These are phyloP conservation scores for Tetrahymena malaccensis DNA, from an alignment of 73 alveolate species.

Conservation along the genomic window DNA sequence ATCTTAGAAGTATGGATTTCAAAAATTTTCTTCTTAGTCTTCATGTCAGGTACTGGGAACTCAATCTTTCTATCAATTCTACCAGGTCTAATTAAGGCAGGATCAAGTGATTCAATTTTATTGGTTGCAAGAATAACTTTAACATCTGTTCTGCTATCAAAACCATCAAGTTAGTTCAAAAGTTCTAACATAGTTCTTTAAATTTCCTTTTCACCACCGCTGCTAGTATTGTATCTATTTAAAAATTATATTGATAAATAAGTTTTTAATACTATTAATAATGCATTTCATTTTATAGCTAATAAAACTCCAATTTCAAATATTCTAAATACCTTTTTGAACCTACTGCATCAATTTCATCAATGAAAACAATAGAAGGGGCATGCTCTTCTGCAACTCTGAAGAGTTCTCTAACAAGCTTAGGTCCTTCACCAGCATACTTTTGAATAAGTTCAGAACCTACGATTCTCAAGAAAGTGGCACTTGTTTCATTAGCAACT, in stretches of 20 bases:
- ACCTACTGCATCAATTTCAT: conserved; percentile 99
- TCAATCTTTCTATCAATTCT: conserved; percentile 98
- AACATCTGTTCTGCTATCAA: conserved; percentile 97
- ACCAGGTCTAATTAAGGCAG: conserved; percentile 99
- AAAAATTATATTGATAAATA: too few relatives aligned
- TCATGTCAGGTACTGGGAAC: conserved; percentile 97
- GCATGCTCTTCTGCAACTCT: conserved; percentile 98
- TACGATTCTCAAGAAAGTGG: conserved; percentile 98
- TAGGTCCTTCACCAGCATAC: conserved; percentile 97
- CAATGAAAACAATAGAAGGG: conserved; percentile 98
- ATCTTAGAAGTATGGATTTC: conserved; percentile 94
- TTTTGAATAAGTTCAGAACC: conserved; percentile 98
- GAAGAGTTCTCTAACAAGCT: conserved; percentile 82
- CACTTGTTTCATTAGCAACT: conserved; percentile 98
- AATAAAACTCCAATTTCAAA: neutral
- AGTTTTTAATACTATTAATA: too few relatives aligned
- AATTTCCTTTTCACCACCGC: conserved; percentile 99
- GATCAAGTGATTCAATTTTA: conserved; percentile 97
- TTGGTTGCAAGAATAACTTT: conserved; percentile 98
- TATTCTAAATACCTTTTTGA: conserved; percentile 59
- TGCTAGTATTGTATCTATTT: conserved; percentile 84
- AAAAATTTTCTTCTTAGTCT: conserved; percentile 96
- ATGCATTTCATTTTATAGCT: too few relatives aligned
- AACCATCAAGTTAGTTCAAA: conserved; percentile 97
- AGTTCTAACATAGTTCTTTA: conserved; percentile 99